These are phyloP conservation scores for Penicillium corylophilum DNA, from an alignment of 2,329 filamentous ascomycete genomes.

Conservation along the genomic window DNA sequence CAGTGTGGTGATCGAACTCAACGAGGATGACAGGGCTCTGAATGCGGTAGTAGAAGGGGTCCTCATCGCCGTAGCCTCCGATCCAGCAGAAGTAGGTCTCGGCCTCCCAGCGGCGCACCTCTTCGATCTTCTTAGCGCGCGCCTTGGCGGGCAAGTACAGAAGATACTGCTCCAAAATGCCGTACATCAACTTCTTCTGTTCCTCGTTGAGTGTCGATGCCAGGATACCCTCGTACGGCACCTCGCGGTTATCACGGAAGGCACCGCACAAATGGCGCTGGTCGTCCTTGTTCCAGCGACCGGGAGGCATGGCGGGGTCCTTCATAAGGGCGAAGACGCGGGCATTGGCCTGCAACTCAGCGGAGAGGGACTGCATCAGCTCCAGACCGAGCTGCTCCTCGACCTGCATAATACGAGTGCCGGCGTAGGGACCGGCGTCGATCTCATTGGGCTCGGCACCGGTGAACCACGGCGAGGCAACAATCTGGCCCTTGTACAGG, in stretches of 20 bases:
- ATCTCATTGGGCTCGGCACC: slow-evolving; percentile 78
- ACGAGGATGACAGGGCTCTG: slow-evolving; percentile 72
- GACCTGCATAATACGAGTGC: slow-evolving; percentile 63
- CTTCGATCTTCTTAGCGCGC: slow-evolving; percentile 54
- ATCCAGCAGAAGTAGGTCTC: slow-evolving; percentile 81
- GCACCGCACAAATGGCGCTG: slow-evolving; percentile 76
- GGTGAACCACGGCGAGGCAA: slow-evolving; percentile 73
- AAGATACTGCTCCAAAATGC: slow-evolving; percentile 64
- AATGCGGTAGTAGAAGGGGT: slow-evolving; percentile 75
- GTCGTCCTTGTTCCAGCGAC: slow-evolving; percentile 76
- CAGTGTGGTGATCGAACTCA: slow-evolving; percentile 79
- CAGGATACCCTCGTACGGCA: slow-evolving; percentile 69
- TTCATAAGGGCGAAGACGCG: slow-evolving; percentile 60
- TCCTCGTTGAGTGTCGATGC: slow-evolving; percentile 46
- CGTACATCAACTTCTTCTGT: slow-evolving; percentile 57
- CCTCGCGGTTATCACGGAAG: slow-evolving; percentile 72
- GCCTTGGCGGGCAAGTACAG: slow-evolving; percentile 64
- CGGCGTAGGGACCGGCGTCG: slow-evolving; percentile 61
- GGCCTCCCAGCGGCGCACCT: slow-evolving; percentile 56
- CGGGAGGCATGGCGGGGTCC: slow-evolving; percentile 62
- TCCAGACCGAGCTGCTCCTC: slow-evolving; percentile 65
- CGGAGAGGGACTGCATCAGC: slow-evolving; percentile 65
- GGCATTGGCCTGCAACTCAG: slow-evolving; percentile 49
- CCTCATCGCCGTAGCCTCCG: slow-evolving; percentile 63
- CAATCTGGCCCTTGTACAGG: slow-evolving; percentile 62